Evolutionary conservation across 495 filamentous ascomycete species (phyloP).

Genomic region (Margaritispora aquatica): DNA sequence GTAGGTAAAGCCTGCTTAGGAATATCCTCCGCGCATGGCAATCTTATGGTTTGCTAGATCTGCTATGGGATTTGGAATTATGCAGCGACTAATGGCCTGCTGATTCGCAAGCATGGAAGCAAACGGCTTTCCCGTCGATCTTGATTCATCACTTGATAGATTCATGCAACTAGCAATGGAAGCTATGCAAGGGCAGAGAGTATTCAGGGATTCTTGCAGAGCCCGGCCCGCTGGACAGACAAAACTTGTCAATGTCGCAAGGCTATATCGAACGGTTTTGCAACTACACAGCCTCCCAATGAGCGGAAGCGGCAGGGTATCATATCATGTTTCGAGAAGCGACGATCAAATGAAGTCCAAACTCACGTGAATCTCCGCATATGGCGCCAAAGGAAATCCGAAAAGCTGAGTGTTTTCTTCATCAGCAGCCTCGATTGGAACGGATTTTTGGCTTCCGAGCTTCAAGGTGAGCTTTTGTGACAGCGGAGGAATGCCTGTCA

Average conservation of each 20-base stretch:
- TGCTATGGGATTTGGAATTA: background rate
- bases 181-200: no score
- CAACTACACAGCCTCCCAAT: background rate
- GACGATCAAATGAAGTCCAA: conserved; percentile 11
- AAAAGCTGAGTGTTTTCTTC: conserved; percentile 59
- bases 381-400: conserved; percentile 58
- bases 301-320: conserved; percentile 3
- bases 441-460: conserved; percentile 44
- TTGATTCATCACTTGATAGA: background rate
- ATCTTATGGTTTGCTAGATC: background rate
- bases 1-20: background rate
- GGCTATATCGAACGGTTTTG: background rate
- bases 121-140: background rate
- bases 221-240: background rate
- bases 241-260: background rate
- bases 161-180: background rate
- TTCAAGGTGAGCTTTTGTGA: conserved; percentile 68
- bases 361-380: conserved; percentile 75
- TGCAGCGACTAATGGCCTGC: background rate
- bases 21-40: background rate
- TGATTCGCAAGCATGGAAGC: background rate
- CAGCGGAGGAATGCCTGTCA: conserved; percentile 84
- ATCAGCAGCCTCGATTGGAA: conserved; percentile 55
- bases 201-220: no score
- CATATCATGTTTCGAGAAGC: conserved; percentile 15